Base-by-base conservation (phyloP, 768 basidiomycete species). In the Suillus lakei region DNA sequence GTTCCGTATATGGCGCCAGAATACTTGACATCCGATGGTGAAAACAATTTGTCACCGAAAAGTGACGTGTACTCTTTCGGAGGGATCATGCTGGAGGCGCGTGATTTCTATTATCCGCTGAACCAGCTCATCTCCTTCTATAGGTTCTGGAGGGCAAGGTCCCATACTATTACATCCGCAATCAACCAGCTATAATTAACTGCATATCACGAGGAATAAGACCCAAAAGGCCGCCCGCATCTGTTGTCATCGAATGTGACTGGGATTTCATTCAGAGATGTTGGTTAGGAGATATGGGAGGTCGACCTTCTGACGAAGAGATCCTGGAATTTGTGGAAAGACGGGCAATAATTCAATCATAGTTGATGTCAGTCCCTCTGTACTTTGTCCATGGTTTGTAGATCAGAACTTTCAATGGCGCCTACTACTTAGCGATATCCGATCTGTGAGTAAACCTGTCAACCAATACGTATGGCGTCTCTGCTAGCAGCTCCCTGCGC, bases 221-320 rank as follows among this genome's bases (percentile, higher is more conserved):
- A 28, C 73, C 73, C 5, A 66, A 36, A 32, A 70, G 74, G 26
- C 70, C 72, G 3, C 8, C 21, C 8, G n/a, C 51, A 39, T 36
- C 15, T 5, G 1, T 67, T 30, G 41, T 73, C 16, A 64, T 66
- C 32, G 70, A 74, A 32, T 64, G 63, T n/a, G 70, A 66, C n/a
- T 75, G 73, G 73, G 23, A 48, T 0, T 72, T 74, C 28, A 69
- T 76, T 68, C 65, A 60, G 41, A 7, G 12, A 43, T 74, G 74
- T 56, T 75, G 73, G 72, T 74, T 71, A 3, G 78, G 74, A 43
- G 74, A 73, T 16, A 63, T 69, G 7, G 68, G 70, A 61, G 62
- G 73, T 13, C 71, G 83, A 43, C 82, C 82, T 8, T 69, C 69
- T 26, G 69, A 70, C 38, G 56, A 51, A 23, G 76, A 78, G 26